Percentiles rank a stretch among this genome's conserved stretches.
Conservation (phyloP, 176 grass and related monocot species). For the Alopecurus myosuroides region DNA sequence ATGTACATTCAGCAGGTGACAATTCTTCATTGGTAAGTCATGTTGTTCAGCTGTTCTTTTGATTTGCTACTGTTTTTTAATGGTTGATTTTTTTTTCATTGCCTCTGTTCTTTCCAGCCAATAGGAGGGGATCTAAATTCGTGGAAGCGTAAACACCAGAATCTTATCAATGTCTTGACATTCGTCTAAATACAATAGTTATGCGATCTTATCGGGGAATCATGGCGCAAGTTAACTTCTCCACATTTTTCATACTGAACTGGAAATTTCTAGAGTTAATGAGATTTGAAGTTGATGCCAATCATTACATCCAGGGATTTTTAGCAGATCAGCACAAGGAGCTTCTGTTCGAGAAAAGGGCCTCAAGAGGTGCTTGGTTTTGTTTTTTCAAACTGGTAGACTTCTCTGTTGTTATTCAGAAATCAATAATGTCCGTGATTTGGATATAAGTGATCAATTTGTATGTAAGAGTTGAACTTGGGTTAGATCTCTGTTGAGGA, state of each 20-base stretch:
- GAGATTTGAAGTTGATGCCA: background rate
- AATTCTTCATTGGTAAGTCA: background rate
- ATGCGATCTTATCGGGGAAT: background rate
- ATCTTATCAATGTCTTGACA: background rate
- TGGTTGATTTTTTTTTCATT: background rate
- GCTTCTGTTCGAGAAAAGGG: slow-evolving; percentile 3
- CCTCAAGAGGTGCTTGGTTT: background rate
- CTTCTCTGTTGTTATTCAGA: background rate
- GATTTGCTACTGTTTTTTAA: background rate
- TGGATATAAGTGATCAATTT: background rate
- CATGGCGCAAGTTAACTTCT: background rate
- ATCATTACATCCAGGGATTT: background rate
- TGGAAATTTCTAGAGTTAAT: background rate
- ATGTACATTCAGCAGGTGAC: slow-evolving; percentile 8
- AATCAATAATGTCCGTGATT: background rate
- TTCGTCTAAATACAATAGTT: background rate
- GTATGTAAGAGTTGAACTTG: background rate
- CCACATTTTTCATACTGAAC: slow-evolving; percentile 17
- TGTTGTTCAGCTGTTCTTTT: background rate
- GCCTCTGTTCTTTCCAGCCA: background rate
- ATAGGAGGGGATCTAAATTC: background rate
- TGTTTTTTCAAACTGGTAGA: background rate
- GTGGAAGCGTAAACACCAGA: background rate
- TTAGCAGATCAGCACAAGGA: background rate
- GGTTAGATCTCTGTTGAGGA: background rate